Evolutionary conservation across 805 yeast genomes (phyloP).

Genomic region (Cyberlindnera xylosilytica): DNA sequence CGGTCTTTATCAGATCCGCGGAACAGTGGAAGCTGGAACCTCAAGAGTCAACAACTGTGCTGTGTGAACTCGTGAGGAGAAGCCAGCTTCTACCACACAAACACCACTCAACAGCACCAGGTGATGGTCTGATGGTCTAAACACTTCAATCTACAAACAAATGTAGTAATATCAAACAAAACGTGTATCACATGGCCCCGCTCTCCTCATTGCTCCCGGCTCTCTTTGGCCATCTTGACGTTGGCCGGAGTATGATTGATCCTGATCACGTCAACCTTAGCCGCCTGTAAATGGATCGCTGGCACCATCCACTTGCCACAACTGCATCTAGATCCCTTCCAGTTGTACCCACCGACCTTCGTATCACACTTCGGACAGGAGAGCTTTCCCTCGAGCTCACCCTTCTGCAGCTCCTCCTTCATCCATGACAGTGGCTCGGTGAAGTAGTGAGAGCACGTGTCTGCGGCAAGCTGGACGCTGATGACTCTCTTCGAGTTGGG

Average conservation of each 20-base stretch:
- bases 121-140: no score
- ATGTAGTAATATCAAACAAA: no score
- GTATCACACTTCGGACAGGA: constrained; percentile 79
- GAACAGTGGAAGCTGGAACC: no score
- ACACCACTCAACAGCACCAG: no score
- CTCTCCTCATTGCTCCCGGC: neutral
- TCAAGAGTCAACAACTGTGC: no score
- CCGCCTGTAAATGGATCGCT: constrained; percentile 74
- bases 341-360: constrained; percentile 87
- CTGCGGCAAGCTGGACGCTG: constrained; percentile 53
- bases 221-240: constrained; percentile 7
- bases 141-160: no score
- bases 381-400: constrained; percentile 82
- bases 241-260: constrained; percentile 15
- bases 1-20: no score
- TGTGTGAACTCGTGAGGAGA: no score
- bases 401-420: constrained; percentile 65
- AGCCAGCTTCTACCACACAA: no score
- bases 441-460: constrained; percentile 77
- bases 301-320: constrained; percentile 97
- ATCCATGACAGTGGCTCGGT: constrained; percentile 92
- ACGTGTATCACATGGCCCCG: no score
- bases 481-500: constrained; percentile 59
- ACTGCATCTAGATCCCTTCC: constrained; percentile 93
- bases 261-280: constrained; percentile 66